A percentile compares a stretch with the other conserved stretches of the same genome.
These are phyloP conservation scores for Rubus parviflorus DNA, from an alignment of 306 rosid genomes.

Conservation along the genomic window DNA sequence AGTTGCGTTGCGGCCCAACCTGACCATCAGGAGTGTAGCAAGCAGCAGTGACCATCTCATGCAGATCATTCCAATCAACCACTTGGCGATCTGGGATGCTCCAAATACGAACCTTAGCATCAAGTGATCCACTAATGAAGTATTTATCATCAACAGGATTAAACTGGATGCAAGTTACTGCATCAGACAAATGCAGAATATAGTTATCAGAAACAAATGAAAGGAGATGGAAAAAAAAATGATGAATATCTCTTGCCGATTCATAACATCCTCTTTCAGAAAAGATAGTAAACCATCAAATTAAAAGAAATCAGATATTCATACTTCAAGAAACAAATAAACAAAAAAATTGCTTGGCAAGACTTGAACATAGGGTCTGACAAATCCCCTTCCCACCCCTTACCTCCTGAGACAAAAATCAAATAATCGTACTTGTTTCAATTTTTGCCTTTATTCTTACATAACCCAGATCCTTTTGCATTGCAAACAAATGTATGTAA, in stretches of 20 bases:
- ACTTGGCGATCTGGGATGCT: constrained; percentile 91
- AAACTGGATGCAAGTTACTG: constrained; percentile 99
- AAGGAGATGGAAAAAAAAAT: background rate
- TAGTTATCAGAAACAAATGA: constrained; percentile 44
- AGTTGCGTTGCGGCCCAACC: constrained; percentile 54
- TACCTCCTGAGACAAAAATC: background rate
- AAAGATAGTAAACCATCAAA: background rate
- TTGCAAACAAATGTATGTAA: background rate
- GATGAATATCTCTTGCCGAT: background rate
- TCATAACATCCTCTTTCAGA: constrained; percentile 9
- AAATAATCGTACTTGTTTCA: background rate
- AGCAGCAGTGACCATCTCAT: constrained; percentile 99
- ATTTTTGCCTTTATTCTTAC: background rate
- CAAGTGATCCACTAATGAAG: constrained; percentile 99
- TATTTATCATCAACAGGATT: constrained; percentile 95
- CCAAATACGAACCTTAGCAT: constrained; percentile 98
- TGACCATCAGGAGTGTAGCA: constrained; percentile 99
- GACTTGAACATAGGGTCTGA: background rate
- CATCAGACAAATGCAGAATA: constrained; percentile 42
- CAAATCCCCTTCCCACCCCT: constrained; percentile 4
- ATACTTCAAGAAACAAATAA: background rate
- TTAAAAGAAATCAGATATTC: constrained; percentile 7
- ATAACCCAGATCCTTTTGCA: background rate
- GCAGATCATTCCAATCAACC: constrained; percentile 95
- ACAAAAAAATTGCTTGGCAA: background rate